Conservation (phyloP, 2,329 filamentous ascomycete genomes). For the Biscogniauxia mediterranea region DNA sequence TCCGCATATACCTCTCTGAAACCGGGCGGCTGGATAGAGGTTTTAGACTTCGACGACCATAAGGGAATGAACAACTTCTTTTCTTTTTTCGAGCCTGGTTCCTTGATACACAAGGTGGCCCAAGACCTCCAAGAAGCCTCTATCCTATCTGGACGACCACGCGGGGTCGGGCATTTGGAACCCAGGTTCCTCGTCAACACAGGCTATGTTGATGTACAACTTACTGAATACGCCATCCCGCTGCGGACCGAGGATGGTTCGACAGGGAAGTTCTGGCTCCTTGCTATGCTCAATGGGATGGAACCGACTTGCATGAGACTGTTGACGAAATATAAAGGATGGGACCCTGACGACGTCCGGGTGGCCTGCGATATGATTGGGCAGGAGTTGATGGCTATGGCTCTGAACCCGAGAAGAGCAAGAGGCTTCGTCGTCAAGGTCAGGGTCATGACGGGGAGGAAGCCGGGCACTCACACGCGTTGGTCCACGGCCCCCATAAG, state of each 20-base stretch:
- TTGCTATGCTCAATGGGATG: constrained; percentile 49
- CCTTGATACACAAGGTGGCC: constrained; percentile 42
- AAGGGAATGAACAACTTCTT: constrained; percentile 38
- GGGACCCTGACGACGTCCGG: constrained; percentile 49
- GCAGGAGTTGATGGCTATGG: constrained; percentile 47
- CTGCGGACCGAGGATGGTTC: constrained; percentile 45
- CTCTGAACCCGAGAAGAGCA: constrained; percentile 43
- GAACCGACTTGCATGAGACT: constrained; percentile 49
- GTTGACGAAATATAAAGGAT: constrained; percentile 52
- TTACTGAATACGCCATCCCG: constrained; percentile 48
- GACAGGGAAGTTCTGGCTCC: constrained; percentile 54
- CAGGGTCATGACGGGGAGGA: constrained; percentile 48
- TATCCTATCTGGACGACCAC: constrained; percentile 43
- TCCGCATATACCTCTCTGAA: constrained; percentile 53
- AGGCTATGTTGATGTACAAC: constrained; percentile 51
- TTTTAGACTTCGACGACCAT: constrained; percentile 53
- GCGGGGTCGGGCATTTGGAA: constrained; percentile 46
- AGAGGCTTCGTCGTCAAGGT: constrained; percentile 47
- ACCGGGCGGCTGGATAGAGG: constrained; percentile 57
- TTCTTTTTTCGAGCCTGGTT: constrained; percentile 43
- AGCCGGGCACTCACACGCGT: constrained; percentile 38
- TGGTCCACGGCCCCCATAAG: constrained; percentile 28
- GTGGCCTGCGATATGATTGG: constrained; percentile 46
- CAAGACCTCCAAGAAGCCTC: constrained; percentile 44
- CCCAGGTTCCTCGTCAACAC: constrained; percentile 43